These are phyloP conservation scores for Penicillium ochrochloron DNA, from an alignment of 495 filamentous ascomycete genomes.

Conservation along the genomic window DNA sequence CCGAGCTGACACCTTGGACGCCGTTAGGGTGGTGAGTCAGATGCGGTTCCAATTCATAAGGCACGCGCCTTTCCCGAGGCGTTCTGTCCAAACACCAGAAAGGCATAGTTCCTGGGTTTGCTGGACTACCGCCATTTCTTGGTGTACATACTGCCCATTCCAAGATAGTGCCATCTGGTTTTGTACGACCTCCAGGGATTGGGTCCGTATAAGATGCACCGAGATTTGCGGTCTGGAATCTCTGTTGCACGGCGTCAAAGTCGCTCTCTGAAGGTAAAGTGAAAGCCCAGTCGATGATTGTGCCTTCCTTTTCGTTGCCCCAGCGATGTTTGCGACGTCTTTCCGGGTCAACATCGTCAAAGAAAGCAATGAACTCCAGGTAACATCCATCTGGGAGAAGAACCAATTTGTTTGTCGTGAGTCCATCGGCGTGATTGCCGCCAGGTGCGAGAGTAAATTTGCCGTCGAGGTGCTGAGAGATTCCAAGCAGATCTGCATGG, in stretches of 20 bases:
- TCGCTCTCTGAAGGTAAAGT: constrained; percentile 24
- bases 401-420: background rate
- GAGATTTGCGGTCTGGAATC: background rate
- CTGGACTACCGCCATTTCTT: background rate
- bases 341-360: background rate
- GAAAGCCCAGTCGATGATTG: constrained; percentile 34
- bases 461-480: background rate
- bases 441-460: background rate
- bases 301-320: constrained; percentile 27
- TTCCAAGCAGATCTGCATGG: background rate
- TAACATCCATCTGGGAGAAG: background rate
- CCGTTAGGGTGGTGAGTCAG: background rate
- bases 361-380: background rate
- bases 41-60: background rate
- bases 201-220: background rate
- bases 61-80: background rate
- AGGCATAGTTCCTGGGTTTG: background rate
- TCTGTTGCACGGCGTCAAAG: constrained; percentile 6
- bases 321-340: constrained; percentile 26
- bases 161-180: background rate
- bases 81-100: constrained; percentile 1
- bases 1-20: constrained; percentile 12
- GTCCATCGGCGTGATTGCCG: background rate
- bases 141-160: background rate
- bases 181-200: background rate